Evolutionary conservation across 176 grass and related monocot genomes (phyloP).

Genomic region (Cenchrus fungigraminus): DNA sequence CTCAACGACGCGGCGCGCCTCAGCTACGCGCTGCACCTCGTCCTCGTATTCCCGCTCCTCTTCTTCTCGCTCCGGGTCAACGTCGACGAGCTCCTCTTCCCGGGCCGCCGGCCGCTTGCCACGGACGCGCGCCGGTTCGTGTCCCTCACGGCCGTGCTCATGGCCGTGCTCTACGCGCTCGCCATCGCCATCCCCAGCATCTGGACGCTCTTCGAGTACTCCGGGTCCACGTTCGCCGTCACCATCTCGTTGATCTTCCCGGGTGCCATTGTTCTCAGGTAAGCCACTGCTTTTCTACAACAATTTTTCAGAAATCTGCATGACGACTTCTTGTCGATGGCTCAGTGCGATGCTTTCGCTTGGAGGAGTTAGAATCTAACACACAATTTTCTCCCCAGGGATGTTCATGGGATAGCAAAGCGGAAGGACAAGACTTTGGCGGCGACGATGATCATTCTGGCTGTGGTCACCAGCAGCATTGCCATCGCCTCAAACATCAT

Average conservation of each 20-base stretch:
- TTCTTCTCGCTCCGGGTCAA: constrained; percentile 84
- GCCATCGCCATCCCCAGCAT: constrained; percentile 77
- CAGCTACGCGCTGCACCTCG: constrained; percentile 88
- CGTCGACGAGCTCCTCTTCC: constrained; percentile 85
- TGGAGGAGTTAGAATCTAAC: constrained; percentile 20
- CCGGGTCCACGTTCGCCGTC: constrained; percentile 74
- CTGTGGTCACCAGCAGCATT: constrained; percentile 77
- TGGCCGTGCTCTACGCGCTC: constrained; percentile 58
- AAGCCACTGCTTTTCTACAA: not conserved
- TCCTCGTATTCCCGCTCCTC: constrained; percentile 90
- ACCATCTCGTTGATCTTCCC: constrained; percentile 92
- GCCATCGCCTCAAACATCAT: constrained; percentile 85
- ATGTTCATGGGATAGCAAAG: constrained; percentile 71
- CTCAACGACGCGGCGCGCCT: constrained; percentile 83
- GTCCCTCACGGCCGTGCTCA: constrained; percentile 59
- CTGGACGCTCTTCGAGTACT: constrained; percentile 88
- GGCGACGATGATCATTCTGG: constrained; percentile 69
- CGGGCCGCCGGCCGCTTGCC: constrained; percentile 37
- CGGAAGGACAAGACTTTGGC: constrained; percentile 72
- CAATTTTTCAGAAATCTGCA: not conserved
- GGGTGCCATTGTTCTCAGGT: constrained; percentile 77
- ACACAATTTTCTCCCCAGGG: constrained; percentile 36
- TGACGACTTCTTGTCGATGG: not conserved
- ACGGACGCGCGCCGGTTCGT: constrained; percentile 65
- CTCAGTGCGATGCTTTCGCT: not conserved